Evolutionary conservation across 106 monocot species (phyloP).

Genomic region (Dactylorhiza incarnata): DNA sequence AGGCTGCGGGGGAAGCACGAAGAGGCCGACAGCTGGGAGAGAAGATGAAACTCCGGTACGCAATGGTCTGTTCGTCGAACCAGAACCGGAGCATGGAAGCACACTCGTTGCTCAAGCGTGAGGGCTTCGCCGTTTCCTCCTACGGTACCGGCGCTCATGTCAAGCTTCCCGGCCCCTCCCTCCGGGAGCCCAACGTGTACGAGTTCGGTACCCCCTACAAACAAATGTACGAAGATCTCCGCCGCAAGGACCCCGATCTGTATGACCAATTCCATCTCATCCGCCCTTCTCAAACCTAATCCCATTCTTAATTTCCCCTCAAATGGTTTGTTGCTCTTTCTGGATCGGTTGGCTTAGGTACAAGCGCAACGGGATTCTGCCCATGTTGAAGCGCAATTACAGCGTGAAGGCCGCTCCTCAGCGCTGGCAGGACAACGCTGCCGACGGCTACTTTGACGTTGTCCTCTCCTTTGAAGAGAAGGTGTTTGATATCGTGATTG

Average conservation of each 20-base stretch:
- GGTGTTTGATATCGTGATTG: slow-evolving; percentile 83
- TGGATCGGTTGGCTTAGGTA: slow-evolving; percentile 37
- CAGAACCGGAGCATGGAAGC: slow-evolving; percentile 99
- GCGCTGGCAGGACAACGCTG: slow-evolving; percentile 89
- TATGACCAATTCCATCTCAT: slow-evolving; percentile 1
- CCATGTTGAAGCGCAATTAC: slow-evolving; percentile 84
- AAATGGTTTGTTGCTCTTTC: neutral
- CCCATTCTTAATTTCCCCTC: neutral
- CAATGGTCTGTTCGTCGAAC: slow-evolving; percentile 99
- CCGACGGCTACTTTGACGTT: slow-evolving; percentile 78
- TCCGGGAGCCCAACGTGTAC: slow-evolving; percentile 90
- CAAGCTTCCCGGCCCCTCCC: slow-evolving; percentile 96
- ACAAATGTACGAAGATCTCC: slow-evolving; percentile 80
- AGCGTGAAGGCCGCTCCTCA: slow-evolving; percentile 81
- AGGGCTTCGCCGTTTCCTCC: slow-evolving; percentile 75
- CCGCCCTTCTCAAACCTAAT: neutral
- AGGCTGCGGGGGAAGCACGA: neutral
- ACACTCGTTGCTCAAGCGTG: slow-evolving; percentile 67
- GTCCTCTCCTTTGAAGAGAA: slow-evolving; percentile 87
- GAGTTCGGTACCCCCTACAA: slow-evolving; percentile 96
- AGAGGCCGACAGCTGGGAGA: neutral
- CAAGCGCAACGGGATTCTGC: slow-evolving; percentile 86
- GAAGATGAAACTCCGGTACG: slow-evolving; percentile 47
- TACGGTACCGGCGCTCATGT: slow-evolving; percentile 95
- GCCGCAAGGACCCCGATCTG: slow-evolving; percentile 67